phyloP scores from a whole-genome alignment of 768 basidiomycete species.

The Suillus brevipes region DNA sequence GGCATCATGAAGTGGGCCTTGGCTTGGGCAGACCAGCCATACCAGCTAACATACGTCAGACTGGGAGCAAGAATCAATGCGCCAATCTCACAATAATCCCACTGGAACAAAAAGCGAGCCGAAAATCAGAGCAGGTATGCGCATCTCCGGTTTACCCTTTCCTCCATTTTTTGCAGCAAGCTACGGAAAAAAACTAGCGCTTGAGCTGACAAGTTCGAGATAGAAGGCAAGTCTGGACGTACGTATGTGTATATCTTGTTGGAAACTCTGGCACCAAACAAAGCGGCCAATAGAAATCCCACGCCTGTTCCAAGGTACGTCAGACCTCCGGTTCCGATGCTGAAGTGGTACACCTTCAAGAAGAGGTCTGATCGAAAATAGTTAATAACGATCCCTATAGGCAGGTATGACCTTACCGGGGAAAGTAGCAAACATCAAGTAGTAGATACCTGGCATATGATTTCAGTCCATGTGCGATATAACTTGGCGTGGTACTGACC shows the following conservation, averaged over 20 bases:
- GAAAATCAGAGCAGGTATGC: slow-evolving; percentile 69
- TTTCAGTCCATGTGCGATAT: background rate
- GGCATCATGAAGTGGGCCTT: slow-evolving; percentile 75
- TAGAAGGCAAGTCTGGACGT: slow-evolving; percentile 14
- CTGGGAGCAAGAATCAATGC: background rate
- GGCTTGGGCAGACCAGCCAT: slow-evolving; percentile 78
- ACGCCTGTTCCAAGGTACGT: slow-evolving; percentile 54
- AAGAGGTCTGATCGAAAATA: slow-evolving; percentile 40
- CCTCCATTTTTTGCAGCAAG: slow-evolving; percentile 57
- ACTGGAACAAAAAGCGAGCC: slow-evolving; percentile 71
- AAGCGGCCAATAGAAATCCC: slow-evolving; percentile 51
- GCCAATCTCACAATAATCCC: slow-evolving; percentile 61
- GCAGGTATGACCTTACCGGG: slow-evolving; percentile 38
- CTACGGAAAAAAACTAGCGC: slow-evolving; percentile 26
- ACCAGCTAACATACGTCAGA: slow-evolving; percentile 52
- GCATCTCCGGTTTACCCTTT: slow-evolving; percentile 72
- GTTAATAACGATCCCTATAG: slow-evolving; percentile 9
- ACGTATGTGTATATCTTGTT: slow-evolving; percentile 50
- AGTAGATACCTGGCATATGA: slow-evolving; percentile 53
- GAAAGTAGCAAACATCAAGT: slow-evolving; percentile 73
- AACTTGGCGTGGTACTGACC: slow-evolving; percentile 38
- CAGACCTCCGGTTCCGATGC: slow-evolving; percentile 51
- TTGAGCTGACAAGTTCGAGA: background rate
- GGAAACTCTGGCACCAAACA: slow-evolving; percentile 51
- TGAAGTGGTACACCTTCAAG: slow-evolving; percentile 49